Base-by-base conservation (phyloP, 352 stramenopile genomes). In the Hyaloperonospora arabidopsidis region DNA sequence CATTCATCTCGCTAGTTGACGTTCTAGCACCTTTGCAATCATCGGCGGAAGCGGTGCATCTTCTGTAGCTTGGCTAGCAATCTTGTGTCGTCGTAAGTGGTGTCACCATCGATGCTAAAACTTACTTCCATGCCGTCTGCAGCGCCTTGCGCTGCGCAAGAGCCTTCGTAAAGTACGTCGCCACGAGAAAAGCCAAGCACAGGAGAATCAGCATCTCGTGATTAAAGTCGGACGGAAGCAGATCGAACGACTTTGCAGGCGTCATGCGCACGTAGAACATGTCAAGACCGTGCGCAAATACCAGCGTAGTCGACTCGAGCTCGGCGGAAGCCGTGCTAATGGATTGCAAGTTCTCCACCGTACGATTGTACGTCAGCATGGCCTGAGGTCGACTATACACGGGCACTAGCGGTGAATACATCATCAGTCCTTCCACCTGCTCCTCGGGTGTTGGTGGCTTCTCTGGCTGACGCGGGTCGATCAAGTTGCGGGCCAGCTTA, bases 171-270 rank as follows among this genome's bases (percentile, higher is more conserved):
- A 87, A 47, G 49, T 90, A 72, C 3, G 84, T 89, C 22, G 68
- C 82, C 18, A 76, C 72, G 44, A 96, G 63, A 52, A 98, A 86
- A 28, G 73, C 89, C 38, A 93, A 57, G 45, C 94, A 88, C 34
- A 98, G 71, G 25, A 96, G 60, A 22, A 95, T 79, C n/a, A 98
- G 72, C 61, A 98, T 79, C 61, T 89, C 76, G 57, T 93, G 86
- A 67, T 97, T 97, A 64, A 98, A 98, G 70, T 97, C 93, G 43
- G 95, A 93, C 5, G 95, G 90, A 21, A 98, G 73, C 47, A 98
- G 71, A 65, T 98, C 95, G 57, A 98, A 98, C 48, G 89, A 90
- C 49, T 96, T 96, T 18, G 90, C 93, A 1, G 95, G 95, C 13
- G 90, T 89, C 29, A 97, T 78, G 52, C 92, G 83, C 15, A 90